Conservation (phyloP, 179 eudicot genomes). For the Amaranthus tricolor region DNA sequence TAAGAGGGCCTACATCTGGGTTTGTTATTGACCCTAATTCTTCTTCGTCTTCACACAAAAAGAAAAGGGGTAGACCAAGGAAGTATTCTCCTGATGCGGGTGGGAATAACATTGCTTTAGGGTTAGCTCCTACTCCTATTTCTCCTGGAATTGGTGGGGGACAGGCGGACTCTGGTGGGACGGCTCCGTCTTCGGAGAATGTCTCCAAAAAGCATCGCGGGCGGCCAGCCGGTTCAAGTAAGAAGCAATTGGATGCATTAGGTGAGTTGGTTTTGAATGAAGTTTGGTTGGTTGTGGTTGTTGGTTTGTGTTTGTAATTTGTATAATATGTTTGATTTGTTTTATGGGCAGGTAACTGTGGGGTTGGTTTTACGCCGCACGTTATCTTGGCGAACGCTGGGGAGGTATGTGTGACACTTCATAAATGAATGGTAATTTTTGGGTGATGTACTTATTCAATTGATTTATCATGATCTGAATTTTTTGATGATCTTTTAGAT, state of each 20-base stretch:
- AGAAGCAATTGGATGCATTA: conserved; percentile 75
- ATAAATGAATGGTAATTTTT: conserved; percentile 12
- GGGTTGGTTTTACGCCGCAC: conserved; percentile 63
- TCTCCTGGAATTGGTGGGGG: conserved; percentile 24
- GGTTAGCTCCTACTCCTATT: conserved; percentile 50
- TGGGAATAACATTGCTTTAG: conserved; percentile 57
- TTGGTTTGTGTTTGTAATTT: not conserved
- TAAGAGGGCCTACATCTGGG: conserved; percentile 31
- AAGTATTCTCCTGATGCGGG: conserved; percentile 73
- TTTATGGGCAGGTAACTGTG: conserved; percentile 60
- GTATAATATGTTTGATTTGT: not conserved
- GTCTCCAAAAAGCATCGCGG: conserved; percentile 60
- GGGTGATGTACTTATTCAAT: not conserved
- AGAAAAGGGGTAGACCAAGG: conserved; percentile 85
- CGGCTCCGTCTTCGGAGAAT: conserved; percentile 37
- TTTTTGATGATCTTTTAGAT: not conserved
- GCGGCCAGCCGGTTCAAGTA: conserved; percentile 68
- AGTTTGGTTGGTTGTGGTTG: not conserved
- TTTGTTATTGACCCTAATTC: conserved; percentile 32
- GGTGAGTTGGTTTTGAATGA: conserved; percentile 34
- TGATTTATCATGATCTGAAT: conserved; percentile 4
- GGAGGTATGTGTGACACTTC: conserved; percentile 39
- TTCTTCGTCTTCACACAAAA: conserved; percentile 33
- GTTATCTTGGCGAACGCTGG: conserved; percentile 56
- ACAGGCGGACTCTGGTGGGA: conserved; percentile 34